Percentiles rank a stretch among this genome's conserved stretches.
Conservation (phyloP, 1,139 yeast species). For the Ogataea hybrid region DNA sequence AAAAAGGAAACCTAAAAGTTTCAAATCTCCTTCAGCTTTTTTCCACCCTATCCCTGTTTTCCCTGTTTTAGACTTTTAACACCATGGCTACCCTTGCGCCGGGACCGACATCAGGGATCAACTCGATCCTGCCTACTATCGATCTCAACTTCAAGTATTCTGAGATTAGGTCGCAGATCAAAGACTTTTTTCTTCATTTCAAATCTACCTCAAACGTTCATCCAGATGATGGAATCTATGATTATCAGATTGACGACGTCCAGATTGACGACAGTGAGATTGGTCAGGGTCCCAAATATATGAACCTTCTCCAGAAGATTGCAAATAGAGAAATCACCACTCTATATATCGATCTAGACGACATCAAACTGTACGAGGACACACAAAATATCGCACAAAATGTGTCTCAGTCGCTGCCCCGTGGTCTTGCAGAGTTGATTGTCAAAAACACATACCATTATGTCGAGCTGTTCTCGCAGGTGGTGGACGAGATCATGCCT, state of each 20-base stretch:
- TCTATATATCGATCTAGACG: constrained; percentile 78
- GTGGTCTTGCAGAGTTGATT: constrained; percentile 52
- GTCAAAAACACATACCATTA: constrained; percentile 75
- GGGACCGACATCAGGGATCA: constrained; percentile 16
- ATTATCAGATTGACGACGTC: constrained; percentile 32
- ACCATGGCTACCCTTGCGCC: constrained; percentile 25
- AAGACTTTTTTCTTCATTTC: constrained; percentile 60
- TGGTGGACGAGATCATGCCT: constrained; percentile 82
- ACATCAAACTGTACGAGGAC: constrained; percentile 65
- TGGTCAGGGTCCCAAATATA: constrained; percentile 67
- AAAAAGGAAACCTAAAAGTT: constrained; percentile 13
- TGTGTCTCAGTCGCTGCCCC: constrained; percentile 21
- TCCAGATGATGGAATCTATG: constrained; percentile 34
- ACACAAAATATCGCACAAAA: constrained; percentile 35
- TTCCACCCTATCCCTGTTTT: constrained; percentile 2
- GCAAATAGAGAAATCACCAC: constrained; percentile 80
- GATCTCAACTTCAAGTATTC: constrained; percentile 63
- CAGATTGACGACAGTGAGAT: constrained; percentile 29
- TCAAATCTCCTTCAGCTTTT: constrained; percentile 10
- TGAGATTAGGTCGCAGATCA: constrained; percentile 48
- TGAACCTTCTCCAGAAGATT: constrained; percentile 69
- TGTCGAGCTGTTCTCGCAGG: constrained; percentile 69
- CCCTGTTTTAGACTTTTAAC: not conserved
- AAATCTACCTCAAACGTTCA: constrained; percentile 38
- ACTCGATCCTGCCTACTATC: constrained; percentile 46